A percentile compares a stretch with the other conserved stretches of the same genome.
Evolutionary conservation across 768 basidiomycete species (phyloP).

Genomic region (Cystofilobasidium bisporidii): DNA sequence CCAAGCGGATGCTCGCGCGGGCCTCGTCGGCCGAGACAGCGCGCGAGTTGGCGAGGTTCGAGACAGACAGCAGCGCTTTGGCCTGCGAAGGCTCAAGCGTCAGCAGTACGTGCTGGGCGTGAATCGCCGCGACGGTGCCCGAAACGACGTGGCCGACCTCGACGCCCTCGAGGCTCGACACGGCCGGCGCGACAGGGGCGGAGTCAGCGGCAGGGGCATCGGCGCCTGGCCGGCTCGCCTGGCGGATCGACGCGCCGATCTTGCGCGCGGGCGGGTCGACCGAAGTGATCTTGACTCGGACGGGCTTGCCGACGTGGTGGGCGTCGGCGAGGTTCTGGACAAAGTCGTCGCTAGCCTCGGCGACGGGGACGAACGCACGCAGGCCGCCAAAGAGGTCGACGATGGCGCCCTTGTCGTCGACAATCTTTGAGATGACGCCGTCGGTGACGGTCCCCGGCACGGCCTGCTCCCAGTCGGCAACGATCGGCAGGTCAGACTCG

Average conservation of each 20-base stretch:
- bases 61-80: constrained; percentile 74
- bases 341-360: constrained; percentile 70
- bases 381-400: constrained; percentile 87
- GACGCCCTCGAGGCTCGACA: constrained; percentile 29
- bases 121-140: constrained; percentile 57
- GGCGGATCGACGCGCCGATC: constrained; percentile 76
- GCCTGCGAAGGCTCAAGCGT: constrained; percentile 55
- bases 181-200: background rate
- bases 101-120: constrained; percentile 72
- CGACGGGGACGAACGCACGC: constrained; percentile 66
- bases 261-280: constrained; percentile 52
- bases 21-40: constrained; percentile 58
- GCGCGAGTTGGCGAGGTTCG: constrained; percentile 67
- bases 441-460: constrained; percentile 52
- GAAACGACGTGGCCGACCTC: constrained; percentile 37
- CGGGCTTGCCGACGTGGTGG: constrained; percentile 70
- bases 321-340: constrained; percentile 44
- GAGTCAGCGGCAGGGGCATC: constrained; percentile 32
- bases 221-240: constrained; percentile 51
- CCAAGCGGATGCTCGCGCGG: constrained; percentile 53
- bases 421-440: constrained; percentile 73
- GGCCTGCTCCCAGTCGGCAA: constrained; percentile 58
- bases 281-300: constrained; percentile 68
- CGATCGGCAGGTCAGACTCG: constrained; percentile 63
- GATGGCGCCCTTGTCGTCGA: constrained; percentile 67